A percentile compares a stretch with the other conserved stretches of the same genome.
Evolutionary conservation across 2,329 filamentous ascomycete species (phyloP).

Genomic region (Exophiala viscosa): DNA sequence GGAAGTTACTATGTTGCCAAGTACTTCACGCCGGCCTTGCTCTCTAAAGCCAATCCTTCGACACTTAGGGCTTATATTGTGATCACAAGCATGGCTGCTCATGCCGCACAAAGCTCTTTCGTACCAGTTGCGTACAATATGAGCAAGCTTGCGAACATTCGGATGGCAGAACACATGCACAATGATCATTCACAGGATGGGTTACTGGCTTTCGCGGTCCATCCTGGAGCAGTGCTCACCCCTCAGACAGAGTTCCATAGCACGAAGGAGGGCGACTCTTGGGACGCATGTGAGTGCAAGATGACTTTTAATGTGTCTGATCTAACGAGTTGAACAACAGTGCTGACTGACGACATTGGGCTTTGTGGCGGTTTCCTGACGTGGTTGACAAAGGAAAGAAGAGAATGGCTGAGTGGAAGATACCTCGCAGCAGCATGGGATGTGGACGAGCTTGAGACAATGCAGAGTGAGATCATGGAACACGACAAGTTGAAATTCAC

Average conservation of each 20-base stretch:
- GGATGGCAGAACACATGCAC: conserved; percentile 21
- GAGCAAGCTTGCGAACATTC: conserved; percentile 15
- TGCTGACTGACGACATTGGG: conserved; percentile 21
- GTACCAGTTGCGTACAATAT: conserved; percentile 19
- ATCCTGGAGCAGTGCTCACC: conserved; percentile 21
- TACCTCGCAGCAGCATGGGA: conserved; percentile 27
- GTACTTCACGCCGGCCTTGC: conserved; percentile 19
- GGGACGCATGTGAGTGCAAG: conserved; percentile 9
- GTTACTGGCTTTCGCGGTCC: conserved; percentile 17
- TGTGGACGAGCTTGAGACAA: conserved; percentile 25
- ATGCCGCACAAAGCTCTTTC: conserved; percentile 9
- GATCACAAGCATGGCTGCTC: conserved; percentile 16
- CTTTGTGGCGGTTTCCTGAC: conserved; percentile 30
- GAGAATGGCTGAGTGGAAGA: conserved; percentile 20
- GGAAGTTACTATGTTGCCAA: conserved; percentile 19
- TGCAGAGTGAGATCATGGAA: conserved; percentile 25
- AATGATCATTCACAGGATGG: conserved; percentile 13
- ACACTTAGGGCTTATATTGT: conserved; percentile 10
- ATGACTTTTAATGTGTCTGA: neutral
- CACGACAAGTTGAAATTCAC: conserved; percentile 40
- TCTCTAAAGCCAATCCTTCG: conserved; percentile 6
- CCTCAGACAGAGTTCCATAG: conserved; percentile 16
- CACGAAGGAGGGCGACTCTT: conserved; percentile 15
- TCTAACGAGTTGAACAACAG: neutral
- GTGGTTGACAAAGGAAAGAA: conserved; percentile 29